These are phyloP conservation scores for Backusella circina DNA, from an alignment of 192 early-diverging fungal genomes.

Conservation along the genomic window DNA sequence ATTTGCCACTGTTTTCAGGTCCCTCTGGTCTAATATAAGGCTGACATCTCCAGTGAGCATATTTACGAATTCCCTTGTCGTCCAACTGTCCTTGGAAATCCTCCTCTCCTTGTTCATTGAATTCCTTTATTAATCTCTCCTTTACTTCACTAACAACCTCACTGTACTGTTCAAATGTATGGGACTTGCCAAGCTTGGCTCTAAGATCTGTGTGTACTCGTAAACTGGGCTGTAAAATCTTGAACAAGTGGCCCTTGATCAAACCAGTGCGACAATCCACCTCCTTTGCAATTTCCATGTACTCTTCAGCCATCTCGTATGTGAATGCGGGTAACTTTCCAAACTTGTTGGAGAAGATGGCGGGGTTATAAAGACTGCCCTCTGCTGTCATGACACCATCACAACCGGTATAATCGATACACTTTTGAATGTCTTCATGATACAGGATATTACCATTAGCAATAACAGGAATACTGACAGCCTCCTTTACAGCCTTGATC, in stretches of 20 bases:
- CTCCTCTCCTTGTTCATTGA: conserved; percentile 19
- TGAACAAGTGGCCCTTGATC: conserved; percentile 91
- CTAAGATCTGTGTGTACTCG: conserved; percentile 80
- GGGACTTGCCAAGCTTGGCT: conserved; percentile 56
- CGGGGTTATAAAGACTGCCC: conserved; percentile 87
- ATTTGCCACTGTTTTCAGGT: not conserved
- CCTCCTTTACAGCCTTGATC: conserved; percentile 81
- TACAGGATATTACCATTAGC: conserved; percentile 98
- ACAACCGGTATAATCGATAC: conserved; percentile 76
- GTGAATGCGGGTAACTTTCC: conserved; percentile 51
- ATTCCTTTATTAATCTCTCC: not conserved
- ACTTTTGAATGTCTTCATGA: conserved; percentile 81
- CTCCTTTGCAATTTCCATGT: conserved; percentile 75
- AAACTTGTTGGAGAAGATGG: conserved; percentile 63
- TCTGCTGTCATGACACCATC: conserved; percentile 97
- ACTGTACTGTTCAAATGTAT: conserved; percentile 45
- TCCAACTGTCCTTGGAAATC: conserved; percentile 33
- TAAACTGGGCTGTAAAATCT: conserved; percentile 79
- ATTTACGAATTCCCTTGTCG: conserved; percentile 38
- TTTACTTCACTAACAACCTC: not conserved
- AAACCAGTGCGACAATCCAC: conserved; percentile 50
- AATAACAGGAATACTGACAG: conserved; percentile 86
- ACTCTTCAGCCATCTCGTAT: conserved; percentile 85
- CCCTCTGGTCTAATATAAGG: not conserved
- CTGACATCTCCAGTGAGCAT: conserved; percentile 59